Base-by-base conservation (phyloP, 768 basidiomycete genomes). In the Phlebiopsis flavidoalba region DNA sequence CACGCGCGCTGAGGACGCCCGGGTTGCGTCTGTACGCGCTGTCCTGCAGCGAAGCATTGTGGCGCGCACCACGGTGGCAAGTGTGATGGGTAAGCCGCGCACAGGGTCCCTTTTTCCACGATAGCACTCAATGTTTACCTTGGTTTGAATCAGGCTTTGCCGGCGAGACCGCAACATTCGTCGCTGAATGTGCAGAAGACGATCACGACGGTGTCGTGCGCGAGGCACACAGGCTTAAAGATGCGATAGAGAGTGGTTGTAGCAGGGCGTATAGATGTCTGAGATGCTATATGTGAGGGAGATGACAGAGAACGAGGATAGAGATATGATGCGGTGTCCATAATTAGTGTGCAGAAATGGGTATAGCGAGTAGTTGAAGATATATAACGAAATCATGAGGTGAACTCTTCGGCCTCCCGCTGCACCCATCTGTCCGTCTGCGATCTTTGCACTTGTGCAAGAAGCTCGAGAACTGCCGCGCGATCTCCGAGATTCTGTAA, bases 171-270 rank as follows among this genome's bases (percentile, higher is more conserved):
- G 79, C 89, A 17, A 87, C 90, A 26, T 94, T 96, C 75, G 87
- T 96, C 57, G 85, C 86, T 4, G 95, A 96, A 72, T 90, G 87
- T 68, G 83, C 85, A 4, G 92, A 94, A 73, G 93, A 96, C 68
- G 94, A 95, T 65, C 87, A 93, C 70, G 91, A 93, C 64, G 79
- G 79, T 60, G 91, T 95, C 15, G 89, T 93, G 4, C 79, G 77
- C 60, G 85, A 85, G 65, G 83, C 87, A 17, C 82, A 85, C 63
- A 79, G 72, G 64, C 75, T 93, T 72, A 92, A 88, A 72, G 75
- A 80, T 72, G 83, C 84, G 3, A 84, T 91, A 51, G 89, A 92
- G 74, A 80, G 75, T 63, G n/a, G n/a, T n/a, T n/a, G 79, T 88
- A 64, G 87, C 86, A 62, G 90, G 90, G 11, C 86, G 79, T 45